Evolutionary conservation across 495 filamentous ascomycete genomes (phyloP).

Genomic region (Penicillium ucsense): DNA sequence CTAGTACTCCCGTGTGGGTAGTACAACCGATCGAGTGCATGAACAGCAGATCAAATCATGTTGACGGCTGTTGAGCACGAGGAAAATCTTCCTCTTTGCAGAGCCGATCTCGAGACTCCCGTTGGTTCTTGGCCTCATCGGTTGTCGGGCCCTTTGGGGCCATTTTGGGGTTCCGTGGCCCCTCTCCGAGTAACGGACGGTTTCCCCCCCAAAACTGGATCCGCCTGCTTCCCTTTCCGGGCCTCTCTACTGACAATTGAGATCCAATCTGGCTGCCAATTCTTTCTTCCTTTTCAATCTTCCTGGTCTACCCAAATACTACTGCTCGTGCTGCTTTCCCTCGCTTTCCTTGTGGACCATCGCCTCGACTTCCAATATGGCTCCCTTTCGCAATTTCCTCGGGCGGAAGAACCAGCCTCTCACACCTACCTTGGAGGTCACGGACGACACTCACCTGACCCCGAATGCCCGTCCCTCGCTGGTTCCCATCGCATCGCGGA

Average conservation of each 20-base stretch:
- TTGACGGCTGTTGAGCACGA: not conserved
- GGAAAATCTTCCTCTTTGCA: too few species aligned
- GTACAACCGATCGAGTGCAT: too few species aligned
- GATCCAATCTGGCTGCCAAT: not conserved
- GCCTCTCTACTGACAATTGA: not conserved
- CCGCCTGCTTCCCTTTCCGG: not conserved
- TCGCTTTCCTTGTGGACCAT: too few species aligned
- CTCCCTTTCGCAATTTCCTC: slow-evolving; percentile 68
- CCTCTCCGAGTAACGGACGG: too few species aligned
- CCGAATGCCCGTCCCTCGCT: slow-evolving; percentile 27
- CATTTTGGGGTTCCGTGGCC: too few species aligned
- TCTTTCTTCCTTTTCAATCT: not conserved
- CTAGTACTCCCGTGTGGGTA: too few species aligned
- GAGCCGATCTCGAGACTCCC: not conserved
- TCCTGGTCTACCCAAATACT: too few species aligned
- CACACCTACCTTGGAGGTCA: slow-evolving; percentile 30
- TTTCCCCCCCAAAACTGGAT: not conserved
- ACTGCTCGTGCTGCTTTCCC: too few species aligned
- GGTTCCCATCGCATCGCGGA: slow-evolving; percentile 50
- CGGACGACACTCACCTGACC: slow-evolving; percentile 42
- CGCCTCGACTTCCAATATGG: slow-evolving; percentile 28
- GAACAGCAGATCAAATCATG: not conserved
- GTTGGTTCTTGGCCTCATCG: not conserved
- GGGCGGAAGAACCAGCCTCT: slow-evolving; percentile 46
- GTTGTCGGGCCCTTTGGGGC: too few species aligned